Percentiles rank a stretch among this genome's conserved stretches.
These are phyloP conservation scores for Hyaloperonospora arabidopsidis DNA, from an alignment of 352 stramenopile species.

Conservation along the genomic window DNA sequence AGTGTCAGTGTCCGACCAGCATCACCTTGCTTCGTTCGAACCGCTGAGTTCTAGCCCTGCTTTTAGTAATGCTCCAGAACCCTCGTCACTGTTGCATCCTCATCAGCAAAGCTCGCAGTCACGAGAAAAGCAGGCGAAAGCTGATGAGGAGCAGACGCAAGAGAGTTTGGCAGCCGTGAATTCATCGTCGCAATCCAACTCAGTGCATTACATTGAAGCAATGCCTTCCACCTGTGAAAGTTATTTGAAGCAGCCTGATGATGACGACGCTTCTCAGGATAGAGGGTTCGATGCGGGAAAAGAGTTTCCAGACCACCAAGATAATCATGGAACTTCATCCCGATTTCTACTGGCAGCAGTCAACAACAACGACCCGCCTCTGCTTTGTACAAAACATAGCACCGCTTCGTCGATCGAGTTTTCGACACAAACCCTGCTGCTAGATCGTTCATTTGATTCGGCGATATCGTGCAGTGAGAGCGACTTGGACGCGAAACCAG, in stretches of 20 bases:
- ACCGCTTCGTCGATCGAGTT: not conserved
- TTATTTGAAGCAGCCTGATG: conserved; percentile 9
- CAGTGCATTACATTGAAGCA: conserved; percentile 8
- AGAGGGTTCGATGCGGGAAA: conserved; percentile 3
- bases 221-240: conserved; percentile 15
- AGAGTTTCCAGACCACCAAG: conserved; percentile 5
- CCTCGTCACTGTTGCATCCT: conserved; percentile 7
- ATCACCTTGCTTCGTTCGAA: not conserved
- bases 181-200: conserved; percentile 9
- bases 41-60: conserved; percentile 5
- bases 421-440: not conserved
- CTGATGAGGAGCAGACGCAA: conserved; percentile 6
- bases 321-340: not conserved
- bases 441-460: not conserved
- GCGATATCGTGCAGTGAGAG: not conserved
- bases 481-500: not conserved
- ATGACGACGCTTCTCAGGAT: not conserved
- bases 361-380: not conserved
- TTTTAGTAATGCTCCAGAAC: conserved; percentile 14
- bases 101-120: conserved; percentile 13
- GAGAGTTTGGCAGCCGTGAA: conserved; percentile 10
- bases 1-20: not conserved
- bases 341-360: not conserved
- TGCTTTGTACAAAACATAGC: not conserved
- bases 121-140: conserved; percentile 2